A percentile compares a stretch with the other conserved stretches of the same genome.
Conservation (phyloP, 2,329 filamentous ascomycete species). For the Paecilomyces niveus region DNA sequence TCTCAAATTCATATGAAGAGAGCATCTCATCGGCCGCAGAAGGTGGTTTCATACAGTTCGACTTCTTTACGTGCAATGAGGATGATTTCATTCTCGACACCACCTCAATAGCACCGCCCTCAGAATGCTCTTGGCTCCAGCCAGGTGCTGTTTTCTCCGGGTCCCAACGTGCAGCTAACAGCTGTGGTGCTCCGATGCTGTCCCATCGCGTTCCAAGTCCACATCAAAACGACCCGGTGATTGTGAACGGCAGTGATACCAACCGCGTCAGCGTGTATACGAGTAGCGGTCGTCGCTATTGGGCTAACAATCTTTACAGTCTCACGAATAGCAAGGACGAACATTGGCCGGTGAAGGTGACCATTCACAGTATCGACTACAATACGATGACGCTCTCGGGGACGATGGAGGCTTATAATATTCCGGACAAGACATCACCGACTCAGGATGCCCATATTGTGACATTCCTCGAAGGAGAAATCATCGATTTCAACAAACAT, state of each 20-base stretch:
- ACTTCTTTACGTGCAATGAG: conserved; percentile 45
- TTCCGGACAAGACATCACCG: conserved; percentile 46
- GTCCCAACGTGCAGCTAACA: conserved; percentile 50
- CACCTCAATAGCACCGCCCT: conserved; percentile 41
- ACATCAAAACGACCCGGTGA: conserved; percentile 24
- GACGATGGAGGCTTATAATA: conserved; percentile 65
- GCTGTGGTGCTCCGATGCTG: conserved; percentile 17
- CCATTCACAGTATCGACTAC: conserved; percentile 56
- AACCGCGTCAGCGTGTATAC: conserved; percentile 31
- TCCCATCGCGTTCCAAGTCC: conserved; percentile 21
- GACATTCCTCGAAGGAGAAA: conserved; percentile 62
- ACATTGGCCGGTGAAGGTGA: conserved; percentile 62
- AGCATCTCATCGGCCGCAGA: conserved; percentile 47
- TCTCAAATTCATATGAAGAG: conserved; percentile 47
- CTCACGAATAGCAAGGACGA: conserved; percentile 39
- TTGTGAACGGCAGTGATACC: conserved; percentile 27
- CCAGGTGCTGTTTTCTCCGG: conserved; percentile 56
- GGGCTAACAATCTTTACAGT: conserved; percentile 20
- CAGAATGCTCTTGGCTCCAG: conserved; percentile 55
- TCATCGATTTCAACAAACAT: conserved; percentile 54
- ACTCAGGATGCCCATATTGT: conserved; percentile 47
- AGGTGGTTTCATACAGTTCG: conserved; percentile 46
- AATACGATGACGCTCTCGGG: conserved; percentile 56
- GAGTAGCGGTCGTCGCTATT: conserved; percentile 28
- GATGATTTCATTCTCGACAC: conserved; percentile 55